These are phyloP conservation scores for Pseudovirgaria hyperparasitica DNA, from an alignment of 2,329 filamentous ascomycete genomes.

Conservation along the genomic window DNA sequence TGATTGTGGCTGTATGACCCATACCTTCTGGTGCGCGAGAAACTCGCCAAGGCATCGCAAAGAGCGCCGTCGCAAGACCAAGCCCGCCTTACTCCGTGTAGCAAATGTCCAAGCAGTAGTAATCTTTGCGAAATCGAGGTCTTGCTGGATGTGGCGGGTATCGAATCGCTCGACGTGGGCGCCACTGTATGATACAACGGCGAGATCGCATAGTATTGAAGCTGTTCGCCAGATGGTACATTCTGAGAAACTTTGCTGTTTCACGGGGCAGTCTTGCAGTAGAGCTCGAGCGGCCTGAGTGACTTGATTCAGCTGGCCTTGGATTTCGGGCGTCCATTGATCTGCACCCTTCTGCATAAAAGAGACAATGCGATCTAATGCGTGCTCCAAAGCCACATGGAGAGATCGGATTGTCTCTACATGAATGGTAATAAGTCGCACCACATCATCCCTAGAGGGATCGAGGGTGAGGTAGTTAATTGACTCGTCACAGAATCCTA, in stretches of 20 bases:
- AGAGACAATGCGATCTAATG: not conserved
- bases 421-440: not conserved
- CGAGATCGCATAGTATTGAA: conserved; percentile 2
- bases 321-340: not conserved
- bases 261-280: conserved; percentile 1
- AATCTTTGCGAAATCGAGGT: conserved; percentile 5
- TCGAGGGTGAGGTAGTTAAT: conserved; percentile 2
- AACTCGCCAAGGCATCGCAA: conserved; percentile 4
- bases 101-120: conserved; percentile 5
- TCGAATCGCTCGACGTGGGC: conserved; percentile 5
- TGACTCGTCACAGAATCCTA: conserved; percentile 1
- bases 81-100: conserved; percentile 2
- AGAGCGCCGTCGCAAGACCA: conserved; percentile 3
- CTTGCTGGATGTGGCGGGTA: conserved; percentile 1
- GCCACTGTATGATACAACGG: conserved; percentile 4
- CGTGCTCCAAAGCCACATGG: conserved; percentile 1
- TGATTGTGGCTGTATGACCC: conserved; percentile 2
- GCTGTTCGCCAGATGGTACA: conserved; percentile 3
- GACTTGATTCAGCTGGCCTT: not conserved
- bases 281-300: conserved; percentile 1
- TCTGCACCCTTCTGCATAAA: too few species aligned
- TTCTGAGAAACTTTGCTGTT: not conserved
- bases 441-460: conserved; percentile 1
- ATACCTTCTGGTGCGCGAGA: conserved; percentile 1
- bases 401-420: conserved; percentile 1